phyloP scores from a whole-genome alignment of 2,329 filamentous ascomycete species.

The Periconia sp. region DNA sequence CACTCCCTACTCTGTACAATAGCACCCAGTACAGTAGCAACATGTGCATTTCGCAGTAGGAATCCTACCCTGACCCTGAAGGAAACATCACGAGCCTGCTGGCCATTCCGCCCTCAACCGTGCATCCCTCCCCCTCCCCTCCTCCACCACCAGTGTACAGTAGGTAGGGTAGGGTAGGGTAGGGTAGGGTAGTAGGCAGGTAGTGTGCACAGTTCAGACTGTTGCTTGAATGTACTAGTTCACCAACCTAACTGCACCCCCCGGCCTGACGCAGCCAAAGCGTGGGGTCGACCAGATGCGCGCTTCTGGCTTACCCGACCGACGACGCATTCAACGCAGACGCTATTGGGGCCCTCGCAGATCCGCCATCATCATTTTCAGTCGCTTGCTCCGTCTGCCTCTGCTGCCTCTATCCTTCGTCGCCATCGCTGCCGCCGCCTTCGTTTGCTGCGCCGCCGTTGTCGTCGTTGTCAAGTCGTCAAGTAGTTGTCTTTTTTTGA shows the following conservation, averaged over 20 bases:
- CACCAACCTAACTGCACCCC: background rate
- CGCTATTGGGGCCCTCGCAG: slow-evolving; percentile 5
- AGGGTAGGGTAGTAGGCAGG: background rate
- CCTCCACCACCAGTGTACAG: no score
- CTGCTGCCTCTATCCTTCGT: background rate
- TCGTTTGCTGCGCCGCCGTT: background rate
- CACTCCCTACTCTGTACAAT: no score
- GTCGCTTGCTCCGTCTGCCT: background rate
- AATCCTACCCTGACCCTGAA: background rate
- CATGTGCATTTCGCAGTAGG: no score
- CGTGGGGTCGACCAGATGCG: slow-evolving; percentile 40
- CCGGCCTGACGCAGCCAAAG: slow-evolving; percentile 16
- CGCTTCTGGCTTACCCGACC: slow-evolving; percentile 15
- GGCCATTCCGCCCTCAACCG: background rate
- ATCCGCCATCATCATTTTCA: slow-evolving; percentile 5
- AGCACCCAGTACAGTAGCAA: no score
- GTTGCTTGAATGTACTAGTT: background rate
- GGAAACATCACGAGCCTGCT: background rate
- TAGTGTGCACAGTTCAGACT: background rate
- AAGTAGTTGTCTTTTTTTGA: no score
- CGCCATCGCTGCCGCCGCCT: no score
- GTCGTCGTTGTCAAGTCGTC: no score
- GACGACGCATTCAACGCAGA: slow-evolving; percentile 1
- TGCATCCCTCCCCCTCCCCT: background rate
- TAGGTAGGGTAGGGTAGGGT: no score